A percentile compares a stretch with the other conserved stretches of the same genome.
Evolutionary conservation across 148 eudicot species (phyloP).

Genomic region (Amaranthus hypochondriacus): DNA sequence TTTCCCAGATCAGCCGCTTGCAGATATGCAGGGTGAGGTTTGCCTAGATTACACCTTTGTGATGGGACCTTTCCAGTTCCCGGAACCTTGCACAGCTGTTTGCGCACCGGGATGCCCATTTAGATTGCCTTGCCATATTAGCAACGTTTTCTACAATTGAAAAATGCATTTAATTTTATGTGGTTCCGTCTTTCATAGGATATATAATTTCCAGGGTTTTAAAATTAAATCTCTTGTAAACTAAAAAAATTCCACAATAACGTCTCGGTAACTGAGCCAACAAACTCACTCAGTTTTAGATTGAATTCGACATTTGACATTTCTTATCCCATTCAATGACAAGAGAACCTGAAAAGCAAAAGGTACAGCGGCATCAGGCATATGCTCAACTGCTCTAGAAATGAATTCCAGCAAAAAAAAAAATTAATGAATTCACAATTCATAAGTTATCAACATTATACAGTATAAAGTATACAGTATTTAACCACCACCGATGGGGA

Average conservation of each 20-base stretch:
- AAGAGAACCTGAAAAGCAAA: conserved; percentile 48
- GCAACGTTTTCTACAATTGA: not conserved
- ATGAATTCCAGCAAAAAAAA: not conserved
- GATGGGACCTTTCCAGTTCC: not conserved
- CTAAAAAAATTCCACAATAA: not conserved
- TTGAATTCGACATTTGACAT: conserved; percentile 50
- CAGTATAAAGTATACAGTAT: no score
- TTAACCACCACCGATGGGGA: no score
- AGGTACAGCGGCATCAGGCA: not conserved
- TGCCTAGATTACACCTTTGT: no score
- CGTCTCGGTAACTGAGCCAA: not conserved
- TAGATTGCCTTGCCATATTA: not conserved
- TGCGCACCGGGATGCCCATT: no score
- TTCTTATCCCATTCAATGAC: conserved; percentile 70
- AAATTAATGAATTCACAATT: not conserved
- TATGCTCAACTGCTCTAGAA: no score
- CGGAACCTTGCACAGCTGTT: not conserved
- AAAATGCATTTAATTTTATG: conserved; percentile 6
- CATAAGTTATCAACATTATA: not conserved
- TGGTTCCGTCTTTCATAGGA: not conserved
- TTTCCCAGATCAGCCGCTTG: no score
- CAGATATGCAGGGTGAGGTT: no score
- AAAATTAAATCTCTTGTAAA: not conserved
- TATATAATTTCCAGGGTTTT: not conserved
- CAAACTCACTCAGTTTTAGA: conserved; percentile 76